Evolutionary conservation across 306 rosid species (phyloP).

Genomic region (Castanopsis chinensis): DNA sequence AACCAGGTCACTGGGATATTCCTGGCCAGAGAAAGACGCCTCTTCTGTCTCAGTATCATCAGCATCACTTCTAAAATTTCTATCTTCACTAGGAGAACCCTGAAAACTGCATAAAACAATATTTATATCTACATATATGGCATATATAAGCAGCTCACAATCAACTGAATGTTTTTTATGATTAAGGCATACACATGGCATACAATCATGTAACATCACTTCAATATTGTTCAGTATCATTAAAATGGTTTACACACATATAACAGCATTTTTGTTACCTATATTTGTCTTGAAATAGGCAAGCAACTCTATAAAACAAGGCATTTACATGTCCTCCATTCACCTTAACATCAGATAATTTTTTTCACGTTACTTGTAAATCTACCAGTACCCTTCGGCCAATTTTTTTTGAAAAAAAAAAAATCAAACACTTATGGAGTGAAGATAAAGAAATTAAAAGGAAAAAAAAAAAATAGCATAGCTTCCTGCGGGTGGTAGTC

Average conservation of each 20-base stretch:
- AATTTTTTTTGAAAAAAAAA: not conserved
- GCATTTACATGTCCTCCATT: not conserved
- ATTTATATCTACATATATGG: not conserved
- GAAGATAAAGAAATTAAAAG: not conserved
- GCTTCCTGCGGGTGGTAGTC: not conserved
- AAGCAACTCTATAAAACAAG: not conserved
- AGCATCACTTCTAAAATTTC: slow-evolving; percentile 83
- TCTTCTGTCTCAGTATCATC: slow-evolving; percentile 96
- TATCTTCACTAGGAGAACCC: slow-evolving; percentile 94
- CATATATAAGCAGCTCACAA: not conserved
- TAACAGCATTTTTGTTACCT: not conserved
- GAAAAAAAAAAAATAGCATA: slow-evolving; percentile 3
- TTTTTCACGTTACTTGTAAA: not conserved
- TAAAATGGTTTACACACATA: not conserved
- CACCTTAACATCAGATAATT: not conserved
- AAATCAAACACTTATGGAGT: not conserved
- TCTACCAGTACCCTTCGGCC: not conserved
- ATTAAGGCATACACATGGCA: not conserved
- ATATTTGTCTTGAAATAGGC: not conserved
- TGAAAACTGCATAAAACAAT: slow-evolving; percentile 71
- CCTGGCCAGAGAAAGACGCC: slow-evolving; percentile 92
- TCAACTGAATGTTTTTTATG: not conserved
- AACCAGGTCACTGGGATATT: slow-evolving; percentile 73
- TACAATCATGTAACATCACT: not conserved
- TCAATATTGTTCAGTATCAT: not conserved